A percentile compares a stretch with the other conserved stretches of the same genome.
These are phyloP conservation scores for Hypomontagnella monticulosa DNA, from an alignment of 495 filamentous ascomycete species.

Conservation along the genomic window DNA sequence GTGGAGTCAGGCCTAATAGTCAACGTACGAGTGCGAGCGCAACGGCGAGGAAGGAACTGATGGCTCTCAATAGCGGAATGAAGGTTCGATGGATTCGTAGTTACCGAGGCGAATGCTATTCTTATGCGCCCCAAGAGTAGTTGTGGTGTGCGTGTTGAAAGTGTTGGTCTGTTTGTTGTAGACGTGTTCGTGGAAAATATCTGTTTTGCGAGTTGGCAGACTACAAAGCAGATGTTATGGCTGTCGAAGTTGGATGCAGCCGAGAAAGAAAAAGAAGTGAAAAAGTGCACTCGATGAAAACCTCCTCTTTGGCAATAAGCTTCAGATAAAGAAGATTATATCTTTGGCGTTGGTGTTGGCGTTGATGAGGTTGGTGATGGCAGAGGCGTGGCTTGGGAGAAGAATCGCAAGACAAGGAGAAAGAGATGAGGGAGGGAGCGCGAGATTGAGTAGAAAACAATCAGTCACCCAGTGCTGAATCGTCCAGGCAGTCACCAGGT, in stretches of 20 bases:
- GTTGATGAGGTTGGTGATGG: constrained; percentile 35
- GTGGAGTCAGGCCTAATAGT: constrained; percentile 18
- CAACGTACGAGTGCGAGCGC: constrained; percentile 19
- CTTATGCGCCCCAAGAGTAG: constrained; percentile 1
- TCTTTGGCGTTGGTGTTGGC: constrained; percentile 23
- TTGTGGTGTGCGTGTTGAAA: constrained; percentile 6
- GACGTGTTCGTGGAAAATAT: constrained; percentile 9
- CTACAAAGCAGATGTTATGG: constrained; percentile 38
- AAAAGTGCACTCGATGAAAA: background rate
- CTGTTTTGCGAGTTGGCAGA: constrained; percentile 17
- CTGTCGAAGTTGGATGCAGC: constrained; percentile 58
- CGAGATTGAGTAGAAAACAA: constrained; percentile 37
- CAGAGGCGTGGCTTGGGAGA: constrained; percentile 31
- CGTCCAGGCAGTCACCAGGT: constrained; percentile 9
- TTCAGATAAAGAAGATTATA: constrained; percentile 31
- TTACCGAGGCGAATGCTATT: background rate
- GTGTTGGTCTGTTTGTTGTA: constrained; percentile 6
- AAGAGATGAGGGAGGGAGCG: constrained; percentile 39
- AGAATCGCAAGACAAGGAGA: constrained; percentile 29
- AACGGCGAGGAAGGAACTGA: constrained; percentile 4
- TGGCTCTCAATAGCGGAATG: constrained; percentile 7
- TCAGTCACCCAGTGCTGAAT: constrained; percentile 12
- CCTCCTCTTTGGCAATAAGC: constrained; percentile 14
- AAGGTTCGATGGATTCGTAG: constrained; percentile 10
- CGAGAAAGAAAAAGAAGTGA: constrained; percentile 36